Evolutionary conservation across 1,284 basidiomycete species (phyloP).

Genomic region (Apiotrichum brassicae): DNA sequence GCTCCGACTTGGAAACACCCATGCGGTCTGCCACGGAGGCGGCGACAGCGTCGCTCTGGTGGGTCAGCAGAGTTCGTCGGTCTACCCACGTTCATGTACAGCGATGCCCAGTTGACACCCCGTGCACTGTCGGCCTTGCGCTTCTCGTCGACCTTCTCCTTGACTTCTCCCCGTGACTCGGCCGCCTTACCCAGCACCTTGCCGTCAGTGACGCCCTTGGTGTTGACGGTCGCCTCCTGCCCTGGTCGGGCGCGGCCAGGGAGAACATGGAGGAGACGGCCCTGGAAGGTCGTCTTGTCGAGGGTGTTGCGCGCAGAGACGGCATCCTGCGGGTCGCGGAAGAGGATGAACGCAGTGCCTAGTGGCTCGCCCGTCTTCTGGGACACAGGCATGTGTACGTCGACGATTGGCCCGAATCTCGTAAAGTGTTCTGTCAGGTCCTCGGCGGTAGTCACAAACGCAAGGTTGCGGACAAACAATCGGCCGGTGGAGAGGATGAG

Average conservation of each 20-base stretch:
- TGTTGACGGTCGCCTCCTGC: conserved; percentile 56
- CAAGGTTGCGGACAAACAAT: conserved; percentile 84
- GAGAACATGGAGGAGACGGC: conserved; percentile 82
- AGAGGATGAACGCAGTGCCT: conserved; percentile 70
- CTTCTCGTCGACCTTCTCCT: conserved; percentile 57
- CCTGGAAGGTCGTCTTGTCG: conserved; percentile 85
- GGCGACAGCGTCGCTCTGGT: conserved; percentile 78
- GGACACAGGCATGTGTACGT: conserved; percentile 74
- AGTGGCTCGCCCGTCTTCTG: conserved; percentile 68
- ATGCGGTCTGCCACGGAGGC: conserved; percentile 75
- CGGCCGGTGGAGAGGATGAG: conserved; percentile 72
- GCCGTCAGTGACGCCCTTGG: conserved; percentile 30
- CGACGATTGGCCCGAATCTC: conserved; percentile 64
- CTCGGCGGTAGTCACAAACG: conserved; percentile 71
- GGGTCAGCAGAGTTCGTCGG: not conserved
- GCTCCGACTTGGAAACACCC: conserved; percentile 75
- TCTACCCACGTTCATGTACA: conserved; percentile 91
- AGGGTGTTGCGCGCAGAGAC: conserved; percentile 68
- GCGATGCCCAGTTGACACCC: conserved; percentile 91
- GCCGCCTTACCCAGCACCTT: conserved; percentile 44
- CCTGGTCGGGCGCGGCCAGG: conserved; percentile 55
- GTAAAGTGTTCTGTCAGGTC: conserved; percentile 67
- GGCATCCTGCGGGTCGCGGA: conserved; percentile 60
- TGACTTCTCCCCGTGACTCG: conserved; percentile 61
- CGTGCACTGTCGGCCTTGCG: conserved; percentile 67